Evolutionary conservation across 2,329 filamentous ascomycete genomes (phyloP), one percentile per base, ranked within the genome.

Genomic region (Ceratocystis alfenasii): DNA sequence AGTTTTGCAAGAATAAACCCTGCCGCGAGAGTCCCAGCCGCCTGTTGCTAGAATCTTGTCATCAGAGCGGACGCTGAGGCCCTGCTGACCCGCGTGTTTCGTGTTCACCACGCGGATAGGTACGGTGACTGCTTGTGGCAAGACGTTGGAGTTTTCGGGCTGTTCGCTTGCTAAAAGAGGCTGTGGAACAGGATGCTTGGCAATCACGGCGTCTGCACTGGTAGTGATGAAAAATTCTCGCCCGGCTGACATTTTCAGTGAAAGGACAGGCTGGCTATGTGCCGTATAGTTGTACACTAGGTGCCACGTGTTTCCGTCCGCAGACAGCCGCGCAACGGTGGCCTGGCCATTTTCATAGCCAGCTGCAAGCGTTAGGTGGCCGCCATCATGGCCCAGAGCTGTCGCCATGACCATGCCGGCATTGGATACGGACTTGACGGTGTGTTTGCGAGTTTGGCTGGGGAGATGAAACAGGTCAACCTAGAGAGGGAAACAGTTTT

Each of bases 391-490:
- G 67, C 88, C 80, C 2, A 93, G 74, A 7, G 80, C 77, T 20
- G 96, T 76, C 4, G 89, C 85, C 94, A 97, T 97, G 48, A 90
- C 85, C 92, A 97, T 97, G 65, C 89, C 90, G 72, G 81, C 79
- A 70, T 81, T 81, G 57, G 75, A 75, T 28, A 75, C 74, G 41
- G 79, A 72, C 57, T 78, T 78, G 68, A 85, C 74, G 0, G 80
- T 81, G 70, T 87, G 84, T 20, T 85, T 77, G n/a, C 92, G 83
- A 33, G 75, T 79, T 71, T 92, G 87, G 1, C 83, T 84, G 0
- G 94, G 93, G 0, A 97, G 79, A 50, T 88, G 83, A 73, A 89
- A 96, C 57, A 99, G 84, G 71, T 96, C 91, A 70, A 96, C 84
- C 80, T 84, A 22, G 44, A 17, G 53, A 17, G 53, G 30, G 12